phyloP scores from a whole-genome alignment of 345 rosid genomes.

The Barbarea vulgaris region DNA sequence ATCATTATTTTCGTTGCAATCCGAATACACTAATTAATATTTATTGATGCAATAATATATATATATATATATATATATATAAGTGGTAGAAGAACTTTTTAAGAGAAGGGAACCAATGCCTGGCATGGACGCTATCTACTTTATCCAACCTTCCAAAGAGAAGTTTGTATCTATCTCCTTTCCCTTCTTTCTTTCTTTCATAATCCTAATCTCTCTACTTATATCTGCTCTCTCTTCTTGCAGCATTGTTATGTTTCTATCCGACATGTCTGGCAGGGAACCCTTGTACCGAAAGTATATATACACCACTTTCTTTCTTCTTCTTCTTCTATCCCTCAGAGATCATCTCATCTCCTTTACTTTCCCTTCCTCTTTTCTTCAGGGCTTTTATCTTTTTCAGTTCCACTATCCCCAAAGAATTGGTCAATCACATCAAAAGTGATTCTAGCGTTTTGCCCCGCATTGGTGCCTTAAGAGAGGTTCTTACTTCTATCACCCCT shows the following conservation, averaged over 20 bases:
- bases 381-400: conserved; percentile 94
- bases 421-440: conserved; percentile 83
- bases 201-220: background rate
- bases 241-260: conserved; percentile 96
- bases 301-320: no score
- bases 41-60: no score
- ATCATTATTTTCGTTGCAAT: background rate
- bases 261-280: conserved; percentile 98
- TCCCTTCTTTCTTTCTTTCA: background rate
- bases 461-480: conserved; percentile 94
- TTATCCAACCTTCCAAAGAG: conserved; percentile 87
- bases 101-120: conserved; percentile 88
- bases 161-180: conserved; percentile 57
- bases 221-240: conserved; percentile 45
- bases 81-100: conserved; percentile 95
- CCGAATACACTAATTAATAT: no score
- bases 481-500: background rate
- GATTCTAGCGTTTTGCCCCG: conserved; percentile 89
- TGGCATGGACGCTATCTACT: conserved; percentile 89
- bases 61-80: no score
- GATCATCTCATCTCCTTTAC: background rate
- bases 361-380: background rate
- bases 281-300: conserved; percentile 84
- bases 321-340: background rate
- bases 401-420: conserved; percentile 67